Base-by-base conservation (phyloP, 192 early-diverging fungal genomes). In the Dissophora globulifera region DNA sequence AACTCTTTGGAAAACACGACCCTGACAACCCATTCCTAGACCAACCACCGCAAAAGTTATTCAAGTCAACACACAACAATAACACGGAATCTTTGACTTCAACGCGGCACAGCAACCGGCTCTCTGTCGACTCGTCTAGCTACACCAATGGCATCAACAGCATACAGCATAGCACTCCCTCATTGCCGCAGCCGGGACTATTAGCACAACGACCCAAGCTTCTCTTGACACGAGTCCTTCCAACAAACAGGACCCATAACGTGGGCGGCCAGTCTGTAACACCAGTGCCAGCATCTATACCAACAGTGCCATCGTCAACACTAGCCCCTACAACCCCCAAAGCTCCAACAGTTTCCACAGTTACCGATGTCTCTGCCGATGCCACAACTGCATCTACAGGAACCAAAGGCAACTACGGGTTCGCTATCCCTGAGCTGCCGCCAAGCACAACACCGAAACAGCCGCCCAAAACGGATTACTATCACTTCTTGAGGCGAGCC, bases 11-110 rank as follows among this genome's bases (percentile, higher is more conserved):
- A 8, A 9, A 22, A 35, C 38, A 56, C 9, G 23, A 31, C 7
- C 23, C 20, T 15, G 26, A 51, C 10, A 63, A 63, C n/a, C 61
- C 61, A 15, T 63, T 63, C 35, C 16, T 63, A 17, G 49, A 53
- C 17, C 49, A 53, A 11, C 61, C 49, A 43, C 50, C 61, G 23
- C 54, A 35, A 16, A 45, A 63, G 22, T 12, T 45, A 12, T 27
- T 32, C 50, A 63, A 53, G 27, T 9, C 15, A 12, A 15, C 15
- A 9, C 23, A 30, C 9, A 6, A 62, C 35, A 1, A 1, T 17
- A 8, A 33, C 19, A 16, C n/a, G 15, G 29, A 12, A 9, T 3
- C 29, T 30, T 10, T 9, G 26, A 22, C 13, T 31, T 20, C 17
- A 16, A n/a, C n/a, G 1, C 52, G 2, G n/a, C 52, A 30, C 41